Percentiles rank a stretch among this genome's conserved stretches.
phyloP scores from a whole-genome alignment of 768 basidiomycete genomes.

The Russula brevipes region DNA sequence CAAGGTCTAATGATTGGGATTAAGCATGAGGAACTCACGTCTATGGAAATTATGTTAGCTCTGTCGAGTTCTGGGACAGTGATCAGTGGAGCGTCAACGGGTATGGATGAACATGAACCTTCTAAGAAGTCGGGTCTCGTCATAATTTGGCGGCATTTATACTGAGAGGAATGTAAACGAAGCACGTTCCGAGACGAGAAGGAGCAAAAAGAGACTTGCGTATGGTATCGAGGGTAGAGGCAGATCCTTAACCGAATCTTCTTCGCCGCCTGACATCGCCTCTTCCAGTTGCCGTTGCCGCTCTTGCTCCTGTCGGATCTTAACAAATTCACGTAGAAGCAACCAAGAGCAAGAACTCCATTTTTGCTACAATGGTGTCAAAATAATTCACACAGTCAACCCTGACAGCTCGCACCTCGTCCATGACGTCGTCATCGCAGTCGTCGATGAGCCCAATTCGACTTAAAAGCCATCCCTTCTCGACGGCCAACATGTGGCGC shows the following conservation, averaged over 20 bases:
- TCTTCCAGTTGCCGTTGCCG: slow-evolving; percentile 34
- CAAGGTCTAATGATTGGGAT: background rate
- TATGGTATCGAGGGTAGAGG: slow-evolving; percentile 61
- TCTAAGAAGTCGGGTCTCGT: slow-evolving; percentile 79
- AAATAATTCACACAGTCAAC: background rate
- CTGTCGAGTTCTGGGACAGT: slow-evolving; percentile 48
- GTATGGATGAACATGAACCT: slow-evolving; percentile 38
- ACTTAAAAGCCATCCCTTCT: slow-evolving; percentile 75
- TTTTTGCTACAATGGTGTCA: slow-evolving; percentile 52
- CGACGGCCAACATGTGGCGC: slow-evolving; percentile 55
- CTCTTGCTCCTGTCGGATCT: slow-evolving; percentile 48
- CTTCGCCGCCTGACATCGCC: slow-evolving; percentile 36
- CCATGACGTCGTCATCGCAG: slow-evolving; percentile 84
- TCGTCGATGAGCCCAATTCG: slow-evolving; percentile 79
- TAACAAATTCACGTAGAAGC: slow-evolving; percentile 68
- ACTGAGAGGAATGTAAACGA: slow-evolving; percentile 32
- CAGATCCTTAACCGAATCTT: slow-evolving; percentile 39
- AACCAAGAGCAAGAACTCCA: slow-evolving; percentile 82
- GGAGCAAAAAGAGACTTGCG: slow-evolving; percentile 33
- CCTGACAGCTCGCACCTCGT: slow-evolving; percentile 51
- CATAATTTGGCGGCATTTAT: slow-evolving; percentile 70
- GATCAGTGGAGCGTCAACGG: background rate
- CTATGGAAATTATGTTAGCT: slow-evolving; percentile 72
- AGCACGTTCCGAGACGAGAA: no score
- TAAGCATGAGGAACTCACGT: slow-evolving; percentile 42